Conservation (phyloP, 108 stramenopile genomes). For the Fistulifera pelliculosa region DNA sequence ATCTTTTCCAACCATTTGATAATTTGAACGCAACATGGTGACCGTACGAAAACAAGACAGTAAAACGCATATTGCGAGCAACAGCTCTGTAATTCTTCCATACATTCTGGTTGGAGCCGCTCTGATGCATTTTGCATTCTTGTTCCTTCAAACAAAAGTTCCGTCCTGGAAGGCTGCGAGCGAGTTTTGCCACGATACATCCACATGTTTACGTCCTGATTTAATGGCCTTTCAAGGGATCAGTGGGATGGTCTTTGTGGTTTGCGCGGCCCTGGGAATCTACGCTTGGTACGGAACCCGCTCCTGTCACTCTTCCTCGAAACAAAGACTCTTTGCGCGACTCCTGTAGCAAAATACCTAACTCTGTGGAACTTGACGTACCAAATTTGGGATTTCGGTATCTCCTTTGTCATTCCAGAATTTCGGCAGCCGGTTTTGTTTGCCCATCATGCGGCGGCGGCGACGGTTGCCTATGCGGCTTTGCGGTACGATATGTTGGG, state of each 20-base stretch:
- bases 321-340: constrained; percentile 26
- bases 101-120: too few species aligned
- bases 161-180: too few species aligned
- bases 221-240: constrained; percentile 24
- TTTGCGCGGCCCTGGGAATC: constrained; percentile 8
- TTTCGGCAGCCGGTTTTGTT: constrained; percentile 32
- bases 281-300: constrained; percentile 4
- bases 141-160: too few species aligned
- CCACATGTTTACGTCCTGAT: constrained; percentile 22
- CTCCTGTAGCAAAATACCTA: constrained; percentile 15
- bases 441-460: constrained; percentile 41
- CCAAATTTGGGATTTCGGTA: constrained; percentile 47
- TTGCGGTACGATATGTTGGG: constrained; percentile 34
- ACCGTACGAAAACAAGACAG: too few species aligned
- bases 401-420: constrained; percentile 33
- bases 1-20: too few species aligned
- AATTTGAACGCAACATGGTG: too few species aligned
- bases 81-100: too few species aligned
- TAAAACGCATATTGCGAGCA: too few species aligned
- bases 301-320: constrained; percentile 10
- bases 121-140: too few species aligned
- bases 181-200: constrained; percentile 11
- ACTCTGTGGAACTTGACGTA: constrained; percentile 23
- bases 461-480: constrained; percentile 23
- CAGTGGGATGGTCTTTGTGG: constrained; percentile 9